Percentiles rank a stretch among this genome's conserved stretches.
These are phyloP conservation scores for Cyberlindnera saturnus DNA, from an alignment of 805 yeast species.

Conservation along the genomic window DNA sequence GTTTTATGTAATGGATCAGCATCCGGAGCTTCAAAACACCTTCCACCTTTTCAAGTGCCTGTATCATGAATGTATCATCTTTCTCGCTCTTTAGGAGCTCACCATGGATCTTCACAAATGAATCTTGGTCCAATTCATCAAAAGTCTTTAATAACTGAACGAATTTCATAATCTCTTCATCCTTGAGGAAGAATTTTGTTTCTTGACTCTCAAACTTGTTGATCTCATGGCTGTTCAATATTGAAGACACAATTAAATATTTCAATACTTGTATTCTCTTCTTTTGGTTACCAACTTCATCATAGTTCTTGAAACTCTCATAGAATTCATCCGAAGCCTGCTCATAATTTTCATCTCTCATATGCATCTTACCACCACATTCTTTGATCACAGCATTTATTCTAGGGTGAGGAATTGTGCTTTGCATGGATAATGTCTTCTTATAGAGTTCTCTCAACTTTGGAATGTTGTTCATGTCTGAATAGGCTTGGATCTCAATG, in stretches of 20 bases:
- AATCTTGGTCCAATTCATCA: conserved; percentile 16
- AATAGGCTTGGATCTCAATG: conserved; percentile 50
- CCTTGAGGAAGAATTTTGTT: conserved; percentile 22
- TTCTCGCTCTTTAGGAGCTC: conserved; percentile 6
- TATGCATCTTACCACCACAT: conserved; percentile 65
- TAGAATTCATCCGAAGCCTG: conserved; percentile 49
- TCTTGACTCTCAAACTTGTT: conserved; percentile 27
- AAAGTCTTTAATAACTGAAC: conserved; percentile 16
- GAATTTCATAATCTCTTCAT: conserved; percentile 16
- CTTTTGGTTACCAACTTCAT: conserved; percentile 58
- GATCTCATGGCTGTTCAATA: conserved; percentile 44
- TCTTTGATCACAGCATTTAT: conserved; percentile 71
- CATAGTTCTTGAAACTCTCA: conserved; percentile 53
- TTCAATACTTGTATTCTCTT: conserved; percentile 52
- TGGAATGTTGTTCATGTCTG: conserved; percentile 31
- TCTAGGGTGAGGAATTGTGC: conserved; percentile 71
- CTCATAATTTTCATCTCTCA: conserved; percentile 54
- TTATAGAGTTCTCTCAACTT: conserved; percentile 43
- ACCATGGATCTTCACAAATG: conserved; percentile 10
- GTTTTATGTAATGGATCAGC: conserved; percentile 24
- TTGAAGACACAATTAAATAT: conserved; percentile 53
- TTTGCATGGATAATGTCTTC: conserved; percentile 39
- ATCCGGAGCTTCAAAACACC: conserved; percentile 16
- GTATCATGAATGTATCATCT: conserved; percentile 14
- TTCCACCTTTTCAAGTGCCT: conserved; percentile 17